Evolutionary conservation across 805 yeast genomes (phyloP).

Genomic region (Kuraishia molischiana): DNA sequence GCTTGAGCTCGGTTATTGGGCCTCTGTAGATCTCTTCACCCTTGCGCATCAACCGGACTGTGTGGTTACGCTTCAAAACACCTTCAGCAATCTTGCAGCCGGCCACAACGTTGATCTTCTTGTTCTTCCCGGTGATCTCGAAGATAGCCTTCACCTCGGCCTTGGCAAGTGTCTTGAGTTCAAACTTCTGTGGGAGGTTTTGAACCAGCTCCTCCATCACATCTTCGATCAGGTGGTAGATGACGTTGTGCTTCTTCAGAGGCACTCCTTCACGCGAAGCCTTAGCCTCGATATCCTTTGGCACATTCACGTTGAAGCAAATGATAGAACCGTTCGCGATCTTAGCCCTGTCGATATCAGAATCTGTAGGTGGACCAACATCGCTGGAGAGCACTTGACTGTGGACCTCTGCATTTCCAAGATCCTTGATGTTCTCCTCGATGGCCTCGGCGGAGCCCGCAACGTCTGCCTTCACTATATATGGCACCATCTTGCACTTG

Average conservation of each 20-base stretch:
- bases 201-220: constrained; percentile 58
- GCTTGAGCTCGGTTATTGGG: constrained; percentile 60
- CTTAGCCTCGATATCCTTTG: constrained; percentile 48
- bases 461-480: constrained; percentile 83
- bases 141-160: constrained; percentile 66
- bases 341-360: constrained; percentile 58
- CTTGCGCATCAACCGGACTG: constrained; percentile 24
- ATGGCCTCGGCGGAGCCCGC: constrained; percentile 95
- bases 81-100: constrained; percentile 82
- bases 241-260: constrained; percentile 63
- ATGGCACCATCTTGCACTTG: constrained; percentile 32
- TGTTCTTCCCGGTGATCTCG: constrained; percentile 49
- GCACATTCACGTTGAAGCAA: constrained; percentile 66
- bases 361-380: constrained; percentile 69
- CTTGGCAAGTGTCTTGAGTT: constrained; percentile 55
- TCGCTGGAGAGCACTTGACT: constrained; percentile 61
- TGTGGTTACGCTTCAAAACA: constrained; percentile 44
- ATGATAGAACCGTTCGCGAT: constrained; percentile 65
- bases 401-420: constrained; percentile 84
- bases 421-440: constrained; percentile 61
- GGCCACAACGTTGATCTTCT: constrained; percentile 56
- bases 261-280: constrained; percentile 51
- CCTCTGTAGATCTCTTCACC: constrained; percentile 39
- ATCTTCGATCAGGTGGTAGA: constrained; percentile 80
- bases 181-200: constrained; percentile 55